phyloP scores from a whole-genome alignment of 345 rosid species.

The Lepidium didymum region DNA sequence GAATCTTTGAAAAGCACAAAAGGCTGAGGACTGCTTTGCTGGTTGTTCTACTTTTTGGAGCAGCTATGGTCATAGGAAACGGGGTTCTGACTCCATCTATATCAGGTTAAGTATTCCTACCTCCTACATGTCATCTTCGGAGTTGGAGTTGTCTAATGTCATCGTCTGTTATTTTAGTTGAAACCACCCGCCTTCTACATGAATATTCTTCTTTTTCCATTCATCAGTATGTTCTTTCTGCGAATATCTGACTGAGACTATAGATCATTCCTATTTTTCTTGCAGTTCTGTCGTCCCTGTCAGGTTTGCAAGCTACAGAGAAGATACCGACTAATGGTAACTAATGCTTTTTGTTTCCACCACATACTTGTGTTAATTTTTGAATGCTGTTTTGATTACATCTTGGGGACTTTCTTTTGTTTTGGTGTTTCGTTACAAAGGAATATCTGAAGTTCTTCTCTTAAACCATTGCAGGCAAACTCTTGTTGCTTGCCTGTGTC shows the following conservation, averaged over 20 bases:
- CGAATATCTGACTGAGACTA: background rate
- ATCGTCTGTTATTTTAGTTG: background rate
- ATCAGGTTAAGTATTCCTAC: conserved; percentile 42
- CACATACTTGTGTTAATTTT: background rate
- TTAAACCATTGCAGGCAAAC: conserved; percentile 40
- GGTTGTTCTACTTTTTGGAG: conserved; percentile 65
- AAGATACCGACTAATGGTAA: conserved; percentile 49
- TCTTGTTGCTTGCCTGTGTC: conserved; percentile 66
- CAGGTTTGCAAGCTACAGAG: conserved; percentile 61
- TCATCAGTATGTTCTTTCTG: background rate
- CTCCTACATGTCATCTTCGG: background rate
- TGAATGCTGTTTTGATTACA: background rate
- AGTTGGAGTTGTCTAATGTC: background rate
- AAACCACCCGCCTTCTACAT: background rate
- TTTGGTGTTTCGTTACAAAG: background rate
- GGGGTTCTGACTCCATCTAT: conserved; percentile 89
- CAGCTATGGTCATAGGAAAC: conserved; percentile 90
- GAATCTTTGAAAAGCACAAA: conserved; percentile 75
- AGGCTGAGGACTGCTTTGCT: conserved; percentile 62
- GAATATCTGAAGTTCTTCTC: background rate
- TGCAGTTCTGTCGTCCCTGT: conserved; percentile 83
- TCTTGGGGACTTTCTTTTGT: background rate
- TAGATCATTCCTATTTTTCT: conserved; percentile 14
- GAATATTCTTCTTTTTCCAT: background rate
- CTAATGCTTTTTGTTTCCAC: background rate